Percentiles rank a stretch among this genome's conserved stretches.
These are phyloP conservation scores for Geotrichum macrosporum DNA, from an alignment of 1,139 yeast genomes.

Conservation along the genomic window DNA sequence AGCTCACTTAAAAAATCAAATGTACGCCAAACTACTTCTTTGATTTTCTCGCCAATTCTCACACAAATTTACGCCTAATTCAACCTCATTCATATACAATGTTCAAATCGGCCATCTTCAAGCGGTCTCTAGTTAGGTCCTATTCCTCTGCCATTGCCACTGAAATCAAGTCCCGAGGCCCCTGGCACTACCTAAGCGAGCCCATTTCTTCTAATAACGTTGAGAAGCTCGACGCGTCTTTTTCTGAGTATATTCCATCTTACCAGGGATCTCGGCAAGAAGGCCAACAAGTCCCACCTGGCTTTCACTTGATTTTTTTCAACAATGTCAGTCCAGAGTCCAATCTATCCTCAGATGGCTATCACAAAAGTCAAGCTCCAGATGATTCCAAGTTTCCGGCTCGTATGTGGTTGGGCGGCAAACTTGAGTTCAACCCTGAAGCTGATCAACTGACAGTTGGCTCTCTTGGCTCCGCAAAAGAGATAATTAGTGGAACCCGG, in stretches of 20 bases:
- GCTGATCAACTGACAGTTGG: slow-evolving; percentile 37
- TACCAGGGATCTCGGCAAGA: slow-evolving; percentile 8
- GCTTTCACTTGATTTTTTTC: slow-evolving; percentile 65
- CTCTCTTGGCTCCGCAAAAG: slow-evolving; percentile 15
- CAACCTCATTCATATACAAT: neutral
- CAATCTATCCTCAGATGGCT: slow-evolving; percentile 65
- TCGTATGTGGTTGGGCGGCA: slow-evolving; percentile 82
- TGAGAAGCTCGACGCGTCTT: slow-evolving; percentile 29
- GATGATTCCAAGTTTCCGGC: slow-evolving; percentile 44
- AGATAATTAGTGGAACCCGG: slow-evolving; percentile 6
- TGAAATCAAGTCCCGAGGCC: slow-evolving; percentile 25
- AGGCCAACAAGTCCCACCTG: slow-evolving; percentile 42
- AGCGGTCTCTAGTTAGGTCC: neutral
- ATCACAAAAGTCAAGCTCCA: slow-evolving; percentile 79
- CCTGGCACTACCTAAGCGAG: slow-evolving; percentile 29
- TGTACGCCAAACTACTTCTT: no score
- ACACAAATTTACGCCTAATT: neutral
- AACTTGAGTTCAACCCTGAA: slow-evolving; percentile 42
- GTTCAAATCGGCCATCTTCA: neutral
- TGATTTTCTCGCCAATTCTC: no score
- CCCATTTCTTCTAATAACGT: slow-evolving; percentile 26
- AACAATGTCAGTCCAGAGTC: slow-evolving; percentile 52
- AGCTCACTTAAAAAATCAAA: no score
- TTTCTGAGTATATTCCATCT: slow-evolving; percentile 27
- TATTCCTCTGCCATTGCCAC: slow-evolving; percentile 15